Evolutionary conservation across 169 alveolate genomes (phyloP).

Genomic region (Eimeria nieschulzi): DNA sequence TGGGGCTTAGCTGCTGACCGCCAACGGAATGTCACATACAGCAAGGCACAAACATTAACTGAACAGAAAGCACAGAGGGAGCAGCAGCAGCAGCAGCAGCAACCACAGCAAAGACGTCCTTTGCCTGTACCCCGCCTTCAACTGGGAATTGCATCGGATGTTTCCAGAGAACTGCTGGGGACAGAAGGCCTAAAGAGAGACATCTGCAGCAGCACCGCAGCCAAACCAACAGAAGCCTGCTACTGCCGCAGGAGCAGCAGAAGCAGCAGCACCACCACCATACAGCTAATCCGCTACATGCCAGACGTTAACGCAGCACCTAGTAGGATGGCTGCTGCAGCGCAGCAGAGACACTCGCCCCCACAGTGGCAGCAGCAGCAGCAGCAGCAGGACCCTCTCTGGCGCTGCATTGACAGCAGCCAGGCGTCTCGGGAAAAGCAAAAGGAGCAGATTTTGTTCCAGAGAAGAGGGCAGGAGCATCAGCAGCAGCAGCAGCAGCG

Average conservation of each 20-base stretch:
- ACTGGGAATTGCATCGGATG: no score
- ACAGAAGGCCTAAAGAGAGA: neutral
- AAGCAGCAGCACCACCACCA: neutral
- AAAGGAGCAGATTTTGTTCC: neutral
- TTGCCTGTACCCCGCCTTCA: neutral
- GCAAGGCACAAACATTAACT: neutral
- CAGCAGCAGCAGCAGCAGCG: neutral
- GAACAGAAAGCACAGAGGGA: neutral
- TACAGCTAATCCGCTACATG: neutral
- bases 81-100: conserved; percentile 45
- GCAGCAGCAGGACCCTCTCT: conserved; percentile 33
- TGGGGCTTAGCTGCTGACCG: neutral
- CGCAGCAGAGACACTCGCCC: conserved; percentile 1
- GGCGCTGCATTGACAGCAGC: conserved; percentile 38
- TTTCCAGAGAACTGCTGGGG: no score
- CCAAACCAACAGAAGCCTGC: neutral
- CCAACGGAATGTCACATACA: neutral
- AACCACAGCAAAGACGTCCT: neutral
- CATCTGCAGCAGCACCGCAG: conserved; percentile 1
- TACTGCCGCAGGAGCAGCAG: neutral
- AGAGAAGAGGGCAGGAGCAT: neutral
- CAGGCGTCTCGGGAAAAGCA: neutral
- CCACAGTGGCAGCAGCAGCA: conserved; percentile 46
- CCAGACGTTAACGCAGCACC: neutral
- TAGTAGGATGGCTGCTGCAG: neutral